Percentiles rank a stretch among this genome's conserved stretches.
Evolutionary conservation across 345 rosid species (phyloP).

Genomic region (Hibiscus trionum): DNA sequence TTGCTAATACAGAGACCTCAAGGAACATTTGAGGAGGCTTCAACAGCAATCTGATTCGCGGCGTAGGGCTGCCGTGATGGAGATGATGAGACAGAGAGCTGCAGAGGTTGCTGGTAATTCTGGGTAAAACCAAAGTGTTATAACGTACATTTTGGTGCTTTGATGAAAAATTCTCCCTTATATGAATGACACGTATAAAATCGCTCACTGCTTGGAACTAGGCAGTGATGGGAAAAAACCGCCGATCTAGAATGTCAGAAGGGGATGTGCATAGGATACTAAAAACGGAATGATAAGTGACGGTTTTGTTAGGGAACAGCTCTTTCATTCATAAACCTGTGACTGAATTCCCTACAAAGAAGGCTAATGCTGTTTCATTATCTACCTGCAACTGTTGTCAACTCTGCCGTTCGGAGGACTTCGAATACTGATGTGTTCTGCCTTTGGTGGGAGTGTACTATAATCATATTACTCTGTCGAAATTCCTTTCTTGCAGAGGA

Average conservation of each 20-base stretch:
- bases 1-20: conserved; percentile 66
- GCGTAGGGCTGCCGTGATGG: conserved; percentile 99
- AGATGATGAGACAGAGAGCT: conserved; percentile 99
- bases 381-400: conserved; percentile 22
- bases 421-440: conserved; percentile 22
- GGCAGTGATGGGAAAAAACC: conserved; percentile 12
- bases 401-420: conserved; percentile 21
- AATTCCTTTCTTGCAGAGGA: conserved; percentile 21
- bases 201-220: conserved; percentile 20
- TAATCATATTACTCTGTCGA: conserved; percentile 32
- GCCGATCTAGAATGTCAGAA: conserved; percentile 18
- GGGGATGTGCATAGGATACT: conserved; percentile 8
- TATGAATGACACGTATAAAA: conserved; percentile 14
- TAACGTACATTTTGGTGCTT: conserved; percentile 22
- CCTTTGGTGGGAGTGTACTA: conserved; percentile 47
- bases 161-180: conserved; percentile 12
- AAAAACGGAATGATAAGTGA: conserved; percentile 18
- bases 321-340: conserved; percentile 25
- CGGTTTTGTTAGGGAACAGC: conserved; percentile 21
- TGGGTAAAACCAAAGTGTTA: conserved; percentile 38
- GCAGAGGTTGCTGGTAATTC: conserved; percentile 92
- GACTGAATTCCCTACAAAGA: conserved; percentile 14
- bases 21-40: conserved; percentile 86
- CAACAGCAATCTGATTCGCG: conserved; percentile 97
- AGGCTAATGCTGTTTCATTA: conserved; percentile 15